Conservation (phyloP, 2,329 filamentous ascomycete genomes). For the Cladophialophora exuberans region DNA sequence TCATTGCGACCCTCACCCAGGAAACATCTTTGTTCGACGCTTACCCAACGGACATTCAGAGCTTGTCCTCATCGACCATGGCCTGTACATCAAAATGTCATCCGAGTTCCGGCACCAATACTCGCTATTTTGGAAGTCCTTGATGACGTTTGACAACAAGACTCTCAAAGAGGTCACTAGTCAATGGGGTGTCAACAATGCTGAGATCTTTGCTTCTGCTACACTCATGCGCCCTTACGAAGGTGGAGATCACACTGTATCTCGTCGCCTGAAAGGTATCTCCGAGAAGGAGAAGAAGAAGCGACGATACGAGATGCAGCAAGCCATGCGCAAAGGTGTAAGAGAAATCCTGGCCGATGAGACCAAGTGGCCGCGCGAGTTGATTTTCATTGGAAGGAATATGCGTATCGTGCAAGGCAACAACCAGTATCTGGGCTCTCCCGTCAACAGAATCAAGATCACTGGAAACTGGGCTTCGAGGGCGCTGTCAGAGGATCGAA, state of each 20-base stretch:
- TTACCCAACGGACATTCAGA: constrained; percentile 80
- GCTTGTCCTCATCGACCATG: constrained; percentile 95
- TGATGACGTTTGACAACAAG: constrained; percentile 90
- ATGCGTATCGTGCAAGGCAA: constrained; percentile 92
- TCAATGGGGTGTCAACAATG: constrained; percentile 84
- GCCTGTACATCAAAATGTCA: constrained; percentile 90
- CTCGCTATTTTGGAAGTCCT: constrained; percentile 85
- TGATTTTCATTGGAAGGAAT: constrained; percentile 90
- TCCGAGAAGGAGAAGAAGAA: constrained; percentile 59
- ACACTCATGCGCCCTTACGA: constrained; percentile 90
- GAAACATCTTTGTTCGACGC: constrained; percentile 94
- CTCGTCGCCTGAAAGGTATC: constrained; percentile 59
- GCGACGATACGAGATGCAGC: constrained; percentile 77
- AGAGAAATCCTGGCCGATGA: constrained; percentile 82
- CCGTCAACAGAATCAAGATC: constrained; percentile 90
- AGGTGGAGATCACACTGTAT: constrained; percentile 73
- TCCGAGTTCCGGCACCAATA: constrained; percentile 85
- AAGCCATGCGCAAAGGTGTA: constrained; percentile 71
- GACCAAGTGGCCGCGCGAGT: constrained; percentile 84
- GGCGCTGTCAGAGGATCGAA: constrained; percentile 75
- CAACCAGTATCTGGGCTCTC: constrained; percentile 86
- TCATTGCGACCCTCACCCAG: constrained; percentile 95
- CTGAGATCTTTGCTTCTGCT: constrained; percentile 88
- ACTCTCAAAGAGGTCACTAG: constrained; percentile 73
- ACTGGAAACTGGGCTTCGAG: constrained; percentile 88